phyloP scores from a whole-genome alignment of 495 filamentous ascomycete genomes.

The Penicillium coffeae region DNA sequence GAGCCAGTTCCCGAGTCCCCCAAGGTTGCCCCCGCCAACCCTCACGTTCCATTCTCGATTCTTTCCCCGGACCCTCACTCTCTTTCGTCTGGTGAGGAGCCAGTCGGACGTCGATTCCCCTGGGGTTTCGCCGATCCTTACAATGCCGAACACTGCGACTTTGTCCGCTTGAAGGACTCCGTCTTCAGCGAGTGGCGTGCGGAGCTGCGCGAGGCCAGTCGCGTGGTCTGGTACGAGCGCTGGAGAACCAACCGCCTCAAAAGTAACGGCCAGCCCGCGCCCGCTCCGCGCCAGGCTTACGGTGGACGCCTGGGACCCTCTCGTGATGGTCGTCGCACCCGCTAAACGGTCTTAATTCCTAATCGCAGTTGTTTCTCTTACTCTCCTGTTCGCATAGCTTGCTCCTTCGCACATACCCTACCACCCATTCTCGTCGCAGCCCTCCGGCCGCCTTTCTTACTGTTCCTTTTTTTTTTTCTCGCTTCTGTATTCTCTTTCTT shows the following conservation, averaged over 20 bases:
- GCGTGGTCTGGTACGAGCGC: slow-evolving; percentile 92
- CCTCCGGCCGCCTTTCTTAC: slow-evolving; percentile 23
- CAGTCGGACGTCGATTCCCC: slow-evolving; percentile 79
- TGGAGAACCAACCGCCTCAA: slow-evolving; percentile 79
- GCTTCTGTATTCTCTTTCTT: slow-evolving; percentile 12
- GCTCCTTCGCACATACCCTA: slow-evolving; percentile 26
- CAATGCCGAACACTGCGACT: slow-evolving; percentile 89
- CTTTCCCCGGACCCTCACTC: slow-evolving; percentile 91
- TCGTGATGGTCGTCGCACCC: slow-evolving; percentile 29
- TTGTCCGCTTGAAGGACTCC: slow-evolving; percentile 81
- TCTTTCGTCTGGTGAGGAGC: slow-evolving; percentile 51
- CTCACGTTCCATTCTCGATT: slow-evolving; percentile 79
- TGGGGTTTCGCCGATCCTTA: slow-evolving; percentile 97
- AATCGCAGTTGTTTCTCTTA: neutral
- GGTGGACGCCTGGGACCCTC: slow-evolving; percentile 31
- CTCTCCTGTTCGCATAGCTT: slow-evolving; percentile 27
- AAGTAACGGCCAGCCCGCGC: slow-evolving; percentile 27
- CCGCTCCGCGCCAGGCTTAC: slow-evolving; percentile 19
- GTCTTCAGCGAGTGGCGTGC: slow-evolving; percentile 91
- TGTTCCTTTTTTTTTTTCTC: slow-evolving; percentile 13
- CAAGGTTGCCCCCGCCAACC: slow-evolving; percentile 12
- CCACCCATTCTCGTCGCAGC: slow-evolving; percentile 14
- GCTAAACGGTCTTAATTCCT: slow-evolving; percentile 15
- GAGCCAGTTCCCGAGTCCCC: slow-evolving; percentile 10
- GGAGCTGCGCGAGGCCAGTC: slow-evolving; percentile 86